Evolutionary conservation across 805 yeast species (phyloP), one percentile per base, ranked within the genome.

Genomic region (Dipodascus geniculatus): DNA sequence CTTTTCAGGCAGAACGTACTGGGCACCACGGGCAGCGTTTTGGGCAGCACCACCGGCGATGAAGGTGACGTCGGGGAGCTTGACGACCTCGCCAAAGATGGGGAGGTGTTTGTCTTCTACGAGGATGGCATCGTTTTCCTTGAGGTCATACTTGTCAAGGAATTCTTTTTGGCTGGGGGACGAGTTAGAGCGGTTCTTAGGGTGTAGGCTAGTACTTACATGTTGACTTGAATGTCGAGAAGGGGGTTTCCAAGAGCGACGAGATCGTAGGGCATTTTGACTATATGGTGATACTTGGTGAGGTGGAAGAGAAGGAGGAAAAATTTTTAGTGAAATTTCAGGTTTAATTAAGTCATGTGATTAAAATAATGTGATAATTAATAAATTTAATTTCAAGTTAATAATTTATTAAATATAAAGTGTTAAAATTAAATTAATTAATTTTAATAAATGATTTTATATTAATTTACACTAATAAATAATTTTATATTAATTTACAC

Each of bases 41-140:
- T 93, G 99, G 57, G 97, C 99, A 64, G 99, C 99, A 69, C 99
- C 99, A 63, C 99, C 99, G 57, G 99, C 99, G 61, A 91, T 80
- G 57, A 82, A 71, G 63, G 81, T 79, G 58, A 87, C 81, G 56
- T 76, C 79, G 38, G 77, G 74, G 67, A 73, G 73, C 38, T 74
- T 69, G 53, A 88, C 72, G 60, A 87, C 78, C 70, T 93, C 98
- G 55, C 79, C 83, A 71, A 76, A 93, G 67, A 93, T 86, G 53
- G 91, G 86, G 81, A 82, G 72, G 74, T 88, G 96, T 69, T 83
- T 78, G 59, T 81, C 89, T 62, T 87, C 95, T 38, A 80, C 80
- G 59, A 93, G 80, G 63, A 93, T 89, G 61, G 99, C 98, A 71
- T 91, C 98, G 69, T 93, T 85, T 58, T 84, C 88, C 71, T 91